A percentile compares a stretch with the other conserved stretches of the same genome.
Evolutionary conservation across 2,329 filamentous ascomycete species (phyloP).

Genomic region (Neofusicoccum cordaticola): DNA sequence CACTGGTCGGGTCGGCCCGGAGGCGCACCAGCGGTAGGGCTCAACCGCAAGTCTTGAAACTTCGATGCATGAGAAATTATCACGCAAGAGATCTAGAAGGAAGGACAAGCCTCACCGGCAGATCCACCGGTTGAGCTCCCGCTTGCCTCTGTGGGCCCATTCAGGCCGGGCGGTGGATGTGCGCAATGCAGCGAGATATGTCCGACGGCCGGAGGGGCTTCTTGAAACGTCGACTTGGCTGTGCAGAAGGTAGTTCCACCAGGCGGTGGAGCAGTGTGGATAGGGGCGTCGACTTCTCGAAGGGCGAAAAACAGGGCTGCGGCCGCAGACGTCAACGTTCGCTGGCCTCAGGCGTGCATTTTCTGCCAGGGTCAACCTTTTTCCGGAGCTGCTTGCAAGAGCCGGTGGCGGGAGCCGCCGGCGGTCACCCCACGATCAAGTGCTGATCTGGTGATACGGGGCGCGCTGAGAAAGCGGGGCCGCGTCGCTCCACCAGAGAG

Average conservation of each 20-base stretch:
- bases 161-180: no score
- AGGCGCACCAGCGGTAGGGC: no score
- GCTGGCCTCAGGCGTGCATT: background rate
- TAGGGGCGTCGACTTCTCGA: no score
- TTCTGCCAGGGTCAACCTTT: background rate
- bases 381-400: background rate
- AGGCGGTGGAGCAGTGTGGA: no score
- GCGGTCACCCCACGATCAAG: slow-evolving; percentile 10
- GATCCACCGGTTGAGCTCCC: no score
- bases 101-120: background rate
- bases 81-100: no score
- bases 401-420: slow-evolving; percentile 11
- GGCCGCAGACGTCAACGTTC: background rate
- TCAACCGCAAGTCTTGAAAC: no score
- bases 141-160: no score
- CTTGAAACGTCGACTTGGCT: background rate
- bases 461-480: background rate
- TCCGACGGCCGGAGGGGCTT: background rate
- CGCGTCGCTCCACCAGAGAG: background rate
- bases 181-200: slow-evolving; percentile 1
- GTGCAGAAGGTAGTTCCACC: background rate
- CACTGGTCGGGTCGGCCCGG: background rate
- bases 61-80: background rate
- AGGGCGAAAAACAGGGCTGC: no score
- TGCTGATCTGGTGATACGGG: slow-evolving; percentile 14